These are phyloP conservation scores for Graphilbum fragrans DNA, from an alignment of 2,329 filamentous ascomycete genomes.

Conservation along the genomic window DNA sequence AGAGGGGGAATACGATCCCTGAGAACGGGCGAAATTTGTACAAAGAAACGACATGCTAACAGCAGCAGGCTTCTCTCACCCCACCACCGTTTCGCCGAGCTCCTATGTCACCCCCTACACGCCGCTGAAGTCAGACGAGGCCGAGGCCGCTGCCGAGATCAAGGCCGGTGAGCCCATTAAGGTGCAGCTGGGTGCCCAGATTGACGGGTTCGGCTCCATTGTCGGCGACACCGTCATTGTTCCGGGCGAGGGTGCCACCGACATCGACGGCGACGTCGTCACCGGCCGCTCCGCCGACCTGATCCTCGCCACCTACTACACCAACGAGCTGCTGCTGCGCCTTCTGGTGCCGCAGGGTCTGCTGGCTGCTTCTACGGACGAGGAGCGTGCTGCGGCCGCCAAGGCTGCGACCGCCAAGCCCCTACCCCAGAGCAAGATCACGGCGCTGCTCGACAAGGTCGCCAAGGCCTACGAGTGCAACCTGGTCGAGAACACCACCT, in stretches of 20 bases:
- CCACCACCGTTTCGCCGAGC: conserved; percentile 87
- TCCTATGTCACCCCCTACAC: conserved; percentile 96
- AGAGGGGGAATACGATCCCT: no score
- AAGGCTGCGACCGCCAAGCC: conserved; percentile 76
- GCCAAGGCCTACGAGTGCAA: conserved; percentile 84
- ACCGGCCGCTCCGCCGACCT: conserved; percentile 76
- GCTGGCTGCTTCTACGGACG: conserved; percentile 69
- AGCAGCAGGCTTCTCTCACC: conserved; percentile 70
- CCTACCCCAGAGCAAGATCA: conserved; percentile 78
- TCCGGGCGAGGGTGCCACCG: conserved; percentile 29
- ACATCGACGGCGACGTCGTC: conserved; percentile 48
- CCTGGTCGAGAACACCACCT: conserved; percentile 94
- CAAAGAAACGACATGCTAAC: not conserved
- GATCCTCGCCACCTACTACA: conserved; percentile 82
- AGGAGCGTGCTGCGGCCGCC: conserved; percentile 61
- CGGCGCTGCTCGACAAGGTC: conserved; percentile 77
- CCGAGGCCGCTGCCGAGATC: conserved; percentile 68
- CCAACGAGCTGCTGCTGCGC: conserved; percentile 86
- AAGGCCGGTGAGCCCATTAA: conserved; percentile 84
- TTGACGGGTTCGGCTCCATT: conserved; percentile 89
- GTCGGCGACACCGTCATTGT: conserved; percentile 88
- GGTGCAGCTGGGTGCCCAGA: conserved; percentile 98
- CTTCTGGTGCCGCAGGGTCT: conserved; percentile 87
- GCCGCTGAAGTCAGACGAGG: conserved; percentile 72
- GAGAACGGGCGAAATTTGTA: no score